Evolutionary conservation across 176 grass and related monocot genomes (phyloP).

Genomic region (Tillandsia leiboldiana): DNA sequence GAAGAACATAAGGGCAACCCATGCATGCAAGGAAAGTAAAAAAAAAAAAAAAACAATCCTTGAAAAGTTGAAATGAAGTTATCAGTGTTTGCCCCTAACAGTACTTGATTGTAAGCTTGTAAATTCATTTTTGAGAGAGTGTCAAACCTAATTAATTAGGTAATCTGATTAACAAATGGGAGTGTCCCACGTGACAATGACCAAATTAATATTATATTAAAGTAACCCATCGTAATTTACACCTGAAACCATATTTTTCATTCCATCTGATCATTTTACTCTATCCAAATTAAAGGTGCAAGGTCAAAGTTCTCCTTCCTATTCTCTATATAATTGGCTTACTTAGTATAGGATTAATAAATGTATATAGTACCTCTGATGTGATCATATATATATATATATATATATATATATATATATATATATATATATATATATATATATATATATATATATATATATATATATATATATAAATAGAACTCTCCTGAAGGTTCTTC

Average conservation of each 20-base stretch:
- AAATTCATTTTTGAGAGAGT: background rate
- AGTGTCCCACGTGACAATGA: background rate
- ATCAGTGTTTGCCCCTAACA: background rate
- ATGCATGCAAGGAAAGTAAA: background rate
- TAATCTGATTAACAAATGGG: conserved; percentile 1
- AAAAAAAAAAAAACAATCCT: background rate
- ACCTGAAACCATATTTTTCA: background rate
- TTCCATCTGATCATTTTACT: conserved; percentile 11
- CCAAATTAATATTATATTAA: background rate
- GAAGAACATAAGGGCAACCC: background rate
- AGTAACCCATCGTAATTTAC: background rate
- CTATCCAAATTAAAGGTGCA: background rate
- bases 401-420: too few relatives aligned
- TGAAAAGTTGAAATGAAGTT: background rate
- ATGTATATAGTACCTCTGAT: too few relatives aligned
- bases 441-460: too few relatives aligned
- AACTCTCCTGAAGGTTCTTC: too few relatives aligned
- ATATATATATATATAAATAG: too few relatives aligned
- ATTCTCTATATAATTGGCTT: background rate
- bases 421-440: too few relatives aligned
- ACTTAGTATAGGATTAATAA: too few relatives aligned
- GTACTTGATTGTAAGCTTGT: background rate
- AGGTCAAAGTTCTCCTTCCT: conserved; percentile 9
- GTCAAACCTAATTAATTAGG: conserved; percentile 9
- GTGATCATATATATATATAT: too few relatives aligned